These are phyloP conservation scores for Pythium insidiosum DNA, from an alignment of 352 stramenopile genomes.

Conservation along the genomic window DNA sequence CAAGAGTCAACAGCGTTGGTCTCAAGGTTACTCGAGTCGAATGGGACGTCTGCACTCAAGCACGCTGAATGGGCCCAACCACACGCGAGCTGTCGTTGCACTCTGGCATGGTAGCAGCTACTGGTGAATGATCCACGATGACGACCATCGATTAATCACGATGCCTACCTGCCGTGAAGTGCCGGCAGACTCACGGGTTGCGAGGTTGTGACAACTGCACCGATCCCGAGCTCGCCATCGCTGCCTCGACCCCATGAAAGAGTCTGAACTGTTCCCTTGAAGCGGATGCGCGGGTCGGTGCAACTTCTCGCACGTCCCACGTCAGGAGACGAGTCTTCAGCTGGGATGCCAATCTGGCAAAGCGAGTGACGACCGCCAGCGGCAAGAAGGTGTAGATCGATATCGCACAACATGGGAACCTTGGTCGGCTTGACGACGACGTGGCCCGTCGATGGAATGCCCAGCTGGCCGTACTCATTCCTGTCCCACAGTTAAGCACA, in stretches of 20 bases:
- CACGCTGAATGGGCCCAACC: slow-evolving; percentile 23
- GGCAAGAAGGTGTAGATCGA: slow-evolving; percentile 17
- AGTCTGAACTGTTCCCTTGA: slow-evolving; percentile 14
- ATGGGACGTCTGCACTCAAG: slow-evolving; percentile 13
- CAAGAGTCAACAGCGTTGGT: no score
- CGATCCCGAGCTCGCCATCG: slow-evolving; percentile 29
- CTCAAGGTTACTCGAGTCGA: no score
- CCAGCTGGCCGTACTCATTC: slow-evolving; percentile 32
- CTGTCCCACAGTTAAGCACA: no score
- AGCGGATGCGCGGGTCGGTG: slow-evolving; percentile 8
- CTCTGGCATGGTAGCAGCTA: no score
- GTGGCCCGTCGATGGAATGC: slow-evolving; percentile 3
- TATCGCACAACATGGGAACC: slow-evolving; percentile 10
- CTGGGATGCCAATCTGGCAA: slow-evolving; percentile 14
- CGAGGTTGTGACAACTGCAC: slow-evolving; percentile 12
- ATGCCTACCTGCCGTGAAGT: slow-evolving; percentile 8
- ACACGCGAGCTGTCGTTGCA: no score
- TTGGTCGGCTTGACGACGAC: slow-evolving; percentile 15
- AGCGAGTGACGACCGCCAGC: slow-evolving; percentile 30
- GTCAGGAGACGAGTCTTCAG: slow-evolving; percentile 1
- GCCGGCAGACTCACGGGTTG: slow-evolving; percentile 5
- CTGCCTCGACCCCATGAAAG: slow-evolving; percentile 27
- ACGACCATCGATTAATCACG: no score
- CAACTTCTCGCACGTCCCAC: slow-evolving; percentile 9
- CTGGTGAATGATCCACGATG: slow-evolving; percentile 14